Conservation (phyloP, 176 grass and related monocot genomes). For the Thinopyrum elongatum region DNA sequence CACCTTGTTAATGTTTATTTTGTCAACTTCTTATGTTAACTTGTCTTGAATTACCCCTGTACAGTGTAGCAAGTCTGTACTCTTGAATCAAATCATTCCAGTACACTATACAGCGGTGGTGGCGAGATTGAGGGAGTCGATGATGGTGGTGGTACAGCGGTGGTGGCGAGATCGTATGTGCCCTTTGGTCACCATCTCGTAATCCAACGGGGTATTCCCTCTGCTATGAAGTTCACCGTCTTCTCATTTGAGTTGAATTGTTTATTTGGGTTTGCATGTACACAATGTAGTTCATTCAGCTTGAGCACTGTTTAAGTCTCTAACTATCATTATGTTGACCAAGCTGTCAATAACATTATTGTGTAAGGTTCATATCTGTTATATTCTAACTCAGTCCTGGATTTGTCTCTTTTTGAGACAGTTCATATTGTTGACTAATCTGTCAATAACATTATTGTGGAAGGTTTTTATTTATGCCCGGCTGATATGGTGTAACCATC, state of each 20-base stretch:
- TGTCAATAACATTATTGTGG: background rate
- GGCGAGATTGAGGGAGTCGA: too few species aligned
- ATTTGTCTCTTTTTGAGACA: slow-evolving; percentile 20
- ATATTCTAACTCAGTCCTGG: background rate
- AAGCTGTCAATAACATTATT: too few species aligned
- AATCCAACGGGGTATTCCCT: slow-evolving; percentile 74
- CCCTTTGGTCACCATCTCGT: slow-evolving; percentile 86
- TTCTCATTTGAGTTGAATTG: slow-evolving; percentile 25
- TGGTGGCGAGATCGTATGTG: slow-evolving; percentile 87
- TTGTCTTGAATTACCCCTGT: too few species aligned
- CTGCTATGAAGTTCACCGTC: slow-evolving; percentile 1
- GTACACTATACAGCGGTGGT: too few species aligned
- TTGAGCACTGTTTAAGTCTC: background rate
- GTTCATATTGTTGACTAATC: background rate
- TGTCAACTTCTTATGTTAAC: too few species aligned
- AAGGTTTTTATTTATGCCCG: background rate
- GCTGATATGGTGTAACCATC: background rate
- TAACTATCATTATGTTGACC: background rate
- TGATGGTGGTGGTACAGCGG: too few species aligned
- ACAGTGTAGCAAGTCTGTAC: too few species aligned
- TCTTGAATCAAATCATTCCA: too few species aligned
- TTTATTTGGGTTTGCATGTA: slow-evolving; percentile 13
- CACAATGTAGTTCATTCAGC: background rate
- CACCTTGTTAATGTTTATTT: too few species aligned
- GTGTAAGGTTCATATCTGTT: too few species aligned